Evolutionary conservation across 352 stramenopile genomes (phyloP).

Genomic region (Blastocystis sp.): DNA sequence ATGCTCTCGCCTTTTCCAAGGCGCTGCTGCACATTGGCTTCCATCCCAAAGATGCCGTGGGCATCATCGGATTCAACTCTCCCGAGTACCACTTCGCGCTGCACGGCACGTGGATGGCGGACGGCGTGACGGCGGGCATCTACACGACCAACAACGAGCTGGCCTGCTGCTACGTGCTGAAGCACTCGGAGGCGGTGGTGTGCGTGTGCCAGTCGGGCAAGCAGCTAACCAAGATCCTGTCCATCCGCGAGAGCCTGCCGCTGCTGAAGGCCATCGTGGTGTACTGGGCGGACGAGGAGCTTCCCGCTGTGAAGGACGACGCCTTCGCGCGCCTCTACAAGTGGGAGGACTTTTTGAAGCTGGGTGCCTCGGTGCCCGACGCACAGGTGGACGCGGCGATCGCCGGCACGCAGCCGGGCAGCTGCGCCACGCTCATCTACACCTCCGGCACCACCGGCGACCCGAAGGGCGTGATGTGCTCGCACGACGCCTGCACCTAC

Average conservation of each 20-base stretch:
- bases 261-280: slow-evolving; percentile 88
- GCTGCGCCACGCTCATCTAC: slow-evolving; percentile 81
- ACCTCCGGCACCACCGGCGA: slow-evolving; percentile 80
- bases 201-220: slow-evolving; percentile 86
- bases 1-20: slow-evolving; percentile 74
- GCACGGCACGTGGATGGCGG: slow-evolving; percentile 86
- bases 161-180: slow-evolving; percentile 85
- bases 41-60: slow-evolving; percentile 78
- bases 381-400: slow-evolving; percentile 65
- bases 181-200: slow-evolving; percentile 86
- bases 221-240: slow-evolving; percentile 88
- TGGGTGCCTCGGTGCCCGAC: slow-evolving; percentile 70
- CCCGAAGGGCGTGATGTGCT: slow-evolving; percentile 81
- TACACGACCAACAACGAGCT: slow-evolving; percentile 89
- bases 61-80: slow-evolving; percentile 85
- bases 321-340: slow-evolving; percentile 72
- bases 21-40: slow-evolving; percentile 77
- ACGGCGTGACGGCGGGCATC: slow-evolving; percentile 86
- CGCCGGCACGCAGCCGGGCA: slow-evolving; percentile 71
- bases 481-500: slow-evolving; percentile 75
- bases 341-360: slow-evolving; percentile 75
- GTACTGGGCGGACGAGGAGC: slow-evolving; percentile 79
- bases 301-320: slow-evolving; percentile 47
- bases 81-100: slow-evolving; percentile 87
- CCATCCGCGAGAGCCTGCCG: slow-evolving; percentile 80